Base-by-base conservation (phyloP, 495 filamentous ascomycete genomes). In the Aspergillus panamensis region DNA sequence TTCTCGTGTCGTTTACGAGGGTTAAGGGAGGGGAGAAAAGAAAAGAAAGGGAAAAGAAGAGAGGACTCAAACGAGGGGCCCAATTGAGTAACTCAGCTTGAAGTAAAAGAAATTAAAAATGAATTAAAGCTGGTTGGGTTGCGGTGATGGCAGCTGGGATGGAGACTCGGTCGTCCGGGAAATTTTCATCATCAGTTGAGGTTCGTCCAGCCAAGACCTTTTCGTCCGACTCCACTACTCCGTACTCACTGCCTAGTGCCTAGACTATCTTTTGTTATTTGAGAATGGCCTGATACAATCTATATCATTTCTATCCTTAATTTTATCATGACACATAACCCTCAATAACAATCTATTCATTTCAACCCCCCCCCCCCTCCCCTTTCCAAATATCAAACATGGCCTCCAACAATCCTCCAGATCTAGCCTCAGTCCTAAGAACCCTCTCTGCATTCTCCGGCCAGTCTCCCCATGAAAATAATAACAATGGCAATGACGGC, bases 391-490 rank as follows among this genome's bases (percentile, higher is more conserved):
- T n/a, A n/a, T n/a, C n/a, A n/a, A n/a, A 29, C n/a, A 78, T 78
- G 73, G 65, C 67, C 13, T 68, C 67, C 42, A 45, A 19, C 32
- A 73, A 78, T 53, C 32, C 73, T 14, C 69, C 78, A 17, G 76
- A 84, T 60, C 66, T 85, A 25, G 77, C 78, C 29, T 74, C 82
- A 3, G 74, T 86, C 51, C 75, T 86, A 12, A 70, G 66, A 49
- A 84, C 81, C 0, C 71, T 85, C 9, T 71, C 77, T 25, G 59
- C 72, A 42, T 66, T 77, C 51, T 71, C 76, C 13, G 75, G 71
- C 43, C 56, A 60, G 48, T 9, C 54, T 21, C 49, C 54, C 63
- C 8, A 33, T 20, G n/a, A 43, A 16, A 20, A 53, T 16, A 25
- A 31, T 56, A 66, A 52, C 33, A 59, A 25, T 40, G 53, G 60